Conservation (phyloP, 2,329 filamentous ascomycete genomes). For the Botrytis squamosa region DNA sequence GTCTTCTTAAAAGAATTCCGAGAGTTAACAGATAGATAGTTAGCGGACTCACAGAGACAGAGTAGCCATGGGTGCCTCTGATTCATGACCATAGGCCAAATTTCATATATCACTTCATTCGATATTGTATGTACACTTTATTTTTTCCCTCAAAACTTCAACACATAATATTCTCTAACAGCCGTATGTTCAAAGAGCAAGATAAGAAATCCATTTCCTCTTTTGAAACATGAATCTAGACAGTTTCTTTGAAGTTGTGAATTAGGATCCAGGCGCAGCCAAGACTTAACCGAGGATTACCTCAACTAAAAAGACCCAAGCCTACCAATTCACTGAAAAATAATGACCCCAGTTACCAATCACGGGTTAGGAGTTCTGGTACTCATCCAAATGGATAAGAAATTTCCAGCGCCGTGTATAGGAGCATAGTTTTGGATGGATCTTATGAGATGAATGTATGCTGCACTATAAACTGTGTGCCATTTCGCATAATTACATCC, state of each 20-base stretch:
- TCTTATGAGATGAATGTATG: background rate
- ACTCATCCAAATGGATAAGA: background rate
- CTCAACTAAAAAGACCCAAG: background rate
- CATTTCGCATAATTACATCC: fast-evolving
- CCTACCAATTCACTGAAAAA: background rate
- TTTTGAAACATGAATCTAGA: background rate
- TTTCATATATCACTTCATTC: background rate
- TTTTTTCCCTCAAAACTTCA: background rate
- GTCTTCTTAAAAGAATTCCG: fast-evolving
- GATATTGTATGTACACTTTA: background rate
- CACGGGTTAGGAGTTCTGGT: background rate
- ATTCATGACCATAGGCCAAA: background rate
- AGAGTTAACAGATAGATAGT: background rate
- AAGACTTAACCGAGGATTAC: background rate
- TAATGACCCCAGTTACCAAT: background rate
- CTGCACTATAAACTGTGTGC: background rate
- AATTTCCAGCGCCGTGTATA: too few species aligned
- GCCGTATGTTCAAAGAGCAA: fast-evolving
- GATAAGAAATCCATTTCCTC: background rate
- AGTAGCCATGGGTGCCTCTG: background rate
- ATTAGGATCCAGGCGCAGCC: background rate
- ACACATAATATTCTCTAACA: fast-evolving
- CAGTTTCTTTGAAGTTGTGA: background rate
- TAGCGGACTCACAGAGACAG: background rate
- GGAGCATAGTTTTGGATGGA: background rate